Conservation (phyloP, 2,329 filamentous ascomycete species). For the Fusarium xyrophilum region DNA sequence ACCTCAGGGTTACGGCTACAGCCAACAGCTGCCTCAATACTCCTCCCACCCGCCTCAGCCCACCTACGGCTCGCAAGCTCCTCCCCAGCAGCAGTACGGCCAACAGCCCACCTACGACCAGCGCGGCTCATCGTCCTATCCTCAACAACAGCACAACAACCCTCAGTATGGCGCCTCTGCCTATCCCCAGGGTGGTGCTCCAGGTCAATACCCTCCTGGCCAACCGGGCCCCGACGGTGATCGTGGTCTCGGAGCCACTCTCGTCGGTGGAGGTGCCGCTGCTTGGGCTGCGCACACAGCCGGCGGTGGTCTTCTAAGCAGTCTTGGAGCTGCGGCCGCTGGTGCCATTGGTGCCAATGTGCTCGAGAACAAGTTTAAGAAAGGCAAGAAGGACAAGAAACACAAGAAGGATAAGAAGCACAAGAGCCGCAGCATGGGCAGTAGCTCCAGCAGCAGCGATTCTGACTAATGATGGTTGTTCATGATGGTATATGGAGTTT, state of each 20-base stretch:
- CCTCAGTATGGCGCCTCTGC: slow-evolving; percentile 32
- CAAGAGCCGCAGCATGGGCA: slow-evolving; percentile 32
- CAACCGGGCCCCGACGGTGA: slow-evolving; percentile 51
- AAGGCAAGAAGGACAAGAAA: slow-evolving; percentile 45
- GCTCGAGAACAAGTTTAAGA: slow-evolving; percentile 53
- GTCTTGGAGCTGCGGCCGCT: slow-evolving; percentile 57
- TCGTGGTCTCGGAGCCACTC: slow-evolving; percentile 62
- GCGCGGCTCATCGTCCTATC: slow-evolving; percentile 26
- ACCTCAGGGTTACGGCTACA: slow-evolving; percentile 25
- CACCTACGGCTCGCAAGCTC: slow-evolving; percentile 36
- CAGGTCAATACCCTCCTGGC: slow-evolving; percentile 37
- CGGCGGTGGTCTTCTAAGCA: slow-evolving; percentile 60
- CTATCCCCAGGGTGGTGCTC: slow-evolving; percentile 38
- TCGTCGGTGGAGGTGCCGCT: slow-evolving; percentile 61
- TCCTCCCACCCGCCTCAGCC: slow-evolving; percentile 38
- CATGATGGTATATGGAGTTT: slow-evolving; percentile 13
- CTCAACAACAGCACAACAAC: slow-evolving; percentile 38
- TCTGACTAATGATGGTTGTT: slow-evolving; percentile 36
- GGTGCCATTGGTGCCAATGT: slow-evolving; percentile 64
- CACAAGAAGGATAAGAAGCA: slow-evolving; percentile 42
- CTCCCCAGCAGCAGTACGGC: slow-evolving; percentile 37
- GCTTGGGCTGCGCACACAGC: slow-evolving; percentile 61
- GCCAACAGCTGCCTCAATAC: slow-evolving; percentile 35
- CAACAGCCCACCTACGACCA: slow-evolving; percentile 34
- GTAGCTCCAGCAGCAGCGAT: slow-evolving; percentile 39